Evolutionary conservation across 2,329 filamentous ascomycete species (phyloP), one percentile per base, ranked within the genome.

Genomic region (Fusarium decemcellulare): DNA sequence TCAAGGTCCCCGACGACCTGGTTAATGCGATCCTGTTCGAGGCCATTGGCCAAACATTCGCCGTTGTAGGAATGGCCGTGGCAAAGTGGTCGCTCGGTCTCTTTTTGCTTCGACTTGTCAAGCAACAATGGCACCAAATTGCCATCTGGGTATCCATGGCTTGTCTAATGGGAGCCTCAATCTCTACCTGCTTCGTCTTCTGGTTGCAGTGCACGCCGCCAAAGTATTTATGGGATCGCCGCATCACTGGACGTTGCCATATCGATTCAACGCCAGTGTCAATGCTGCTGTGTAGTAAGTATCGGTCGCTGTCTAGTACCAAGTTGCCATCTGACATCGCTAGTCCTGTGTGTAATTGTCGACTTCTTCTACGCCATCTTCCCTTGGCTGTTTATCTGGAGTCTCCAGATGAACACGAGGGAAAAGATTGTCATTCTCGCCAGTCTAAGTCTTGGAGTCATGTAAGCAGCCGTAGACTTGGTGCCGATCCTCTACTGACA

Each of bases 341-440:
- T 5, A 72, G 69, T 72, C 23, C 36, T 72, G 27, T 73, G 73
- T 9, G 74, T 80, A 1, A 65, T 80, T 8, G 72, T 75, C 48
- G 81, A 83, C 61, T 80, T 83, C 51, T 80, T 80, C 52, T 82
- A 80, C 8, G 80, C 80, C 47, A 59, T 76, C 0, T 81, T 84
- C 6, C 83, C 83, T 0, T 85, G 83, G 81, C 74, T 82, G 2
- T 76, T 84, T 8, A 78, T 84, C 23, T 83, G 82, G 81, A 77
- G 78, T 0, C 63, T 84, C 8, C 79, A 82, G 34, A 84, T 85
- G 81, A 80, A 80, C 14, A 78, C 72, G n/a, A 76, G 81, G 15
- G 82, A 85, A 43, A 84, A 83, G 71, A 76, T 83, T 27, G 76
- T 82, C n/a, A 78, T 84, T 9, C 77, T 81, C 0, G 70, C 74